These are phyloP conservation scores for Nemania sp. DNA, from an alignment of 2,329 filamentous ascomycete species.

Conservation along the genomic window DNA sequence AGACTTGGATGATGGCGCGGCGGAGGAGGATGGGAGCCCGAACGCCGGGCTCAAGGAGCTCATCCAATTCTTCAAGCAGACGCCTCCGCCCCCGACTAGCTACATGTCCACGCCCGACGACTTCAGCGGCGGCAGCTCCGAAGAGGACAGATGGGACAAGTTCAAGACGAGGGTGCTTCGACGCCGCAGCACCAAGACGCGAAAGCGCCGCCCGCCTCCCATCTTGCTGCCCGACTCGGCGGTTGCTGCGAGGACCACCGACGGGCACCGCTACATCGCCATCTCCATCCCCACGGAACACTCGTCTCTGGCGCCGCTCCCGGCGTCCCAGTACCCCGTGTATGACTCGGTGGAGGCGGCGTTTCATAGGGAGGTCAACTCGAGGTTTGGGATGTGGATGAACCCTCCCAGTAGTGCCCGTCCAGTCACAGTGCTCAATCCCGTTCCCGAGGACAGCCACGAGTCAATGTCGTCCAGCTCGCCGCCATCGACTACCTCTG, in stretches of 20 bases:
- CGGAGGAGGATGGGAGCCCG: constrained; percentile 43
- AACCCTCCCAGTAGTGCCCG: constrained; percentile 24
- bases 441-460: constrained; percentile 43
- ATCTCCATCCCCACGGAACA: constrained; percentile 63
- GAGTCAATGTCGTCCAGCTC: constrained; percentile 39
- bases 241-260: constrained; percentile 57
- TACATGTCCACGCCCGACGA: constrained; percentile 52
- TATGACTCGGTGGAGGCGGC: constrained; percentile 27
- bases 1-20: constrained; percentile 29
- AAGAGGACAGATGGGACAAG: constrained; percentile 46
- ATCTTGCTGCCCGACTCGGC: constrained; percentile 59
- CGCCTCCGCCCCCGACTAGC: constrained; percentile 55
- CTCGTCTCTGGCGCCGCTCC: constrained; percentile 46
- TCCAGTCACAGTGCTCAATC: constrained; percentile 41
- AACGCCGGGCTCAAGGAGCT: constrained; percentile 20
- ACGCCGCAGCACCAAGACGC: constrained; percentile 45
- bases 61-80: constrained; percentile 50
- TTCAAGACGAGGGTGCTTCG: constrained; percentile 50
- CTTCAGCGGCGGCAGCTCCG: constrained; percentile 32
- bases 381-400: constrained; percentile 25
- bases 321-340: constrained; percentile 34
- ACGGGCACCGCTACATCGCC: constrained; percentile 61
- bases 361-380: constrained; percentile 27
- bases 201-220: constrained; percentile 32
- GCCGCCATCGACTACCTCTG: constrained; percentile 13